Evolutionary conservation across 768 basidiomycete species (phyloP).

Genomic region (Boletus sp.): DNA sequence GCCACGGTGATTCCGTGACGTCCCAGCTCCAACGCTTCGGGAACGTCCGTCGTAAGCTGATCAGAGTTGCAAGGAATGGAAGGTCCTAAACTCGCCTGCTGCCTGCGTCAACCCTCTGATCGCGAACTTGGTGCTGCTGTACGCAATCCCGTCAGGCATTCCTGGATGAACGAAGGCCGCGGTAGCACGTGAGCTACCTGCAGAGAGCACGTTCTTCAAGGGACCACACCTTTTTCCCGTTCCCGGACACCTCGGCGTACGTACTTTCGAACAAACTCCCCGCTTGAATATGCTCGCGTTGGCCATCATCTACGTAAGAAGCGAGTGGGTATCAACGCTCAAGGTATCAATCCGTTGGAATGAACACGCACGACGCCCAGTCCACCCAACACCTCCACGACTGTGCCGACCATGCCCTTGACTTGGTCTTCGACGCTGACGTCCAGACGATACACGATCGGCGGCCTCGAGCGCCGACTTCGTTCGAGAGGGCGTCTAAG

Average conservation of each 20-base stretch:
- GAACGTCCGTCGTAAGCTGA: neutral
- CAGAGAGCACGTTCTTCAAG: slow-evolving; percentile 1
- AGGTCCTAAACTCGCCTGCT: slow-evolving; percentile 6
- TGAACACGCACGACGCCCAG: neutral
- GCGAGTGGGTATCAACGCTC: neutral
- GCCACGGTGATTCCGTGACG: slow-evolving; percentile 39
- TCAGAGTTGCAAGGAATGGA: neutral
- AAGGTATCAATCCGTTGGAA: neutral
- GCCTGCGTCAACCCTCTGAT: slow-evolving; percentile 24
- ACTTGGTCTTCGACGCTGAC: neutral
- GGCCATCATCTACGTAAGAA: neutral
- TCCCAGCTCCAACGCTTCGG: slow-evolving; percentile 37
- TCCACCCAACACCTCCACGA: neutral
- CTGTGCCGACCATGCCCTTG: neutral
- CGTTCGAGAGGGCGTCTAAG: neutral
- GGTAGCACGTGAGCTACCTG: neutral
- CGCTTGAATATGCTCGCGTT: neutral
- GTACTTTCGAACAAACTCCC: neutral
- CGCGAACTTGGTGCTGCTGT: slow-evolving; percentile 18
- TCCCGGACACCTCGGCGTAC: neutral
- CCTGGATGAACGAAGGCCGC: slow-evolving; percentile 7
- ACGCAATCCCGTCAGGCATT: neutral
- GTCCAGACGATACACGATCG: neutral
- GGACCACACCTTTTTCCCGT: neutral
- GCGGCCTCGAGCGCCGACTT: neutral